Evolutionary conservation across 2,329 filamentous ascomycete genomes (phyloP), one percentile per base, ranked within the genome.

Genomic region (Pseudocercospora vitis): DNA sequence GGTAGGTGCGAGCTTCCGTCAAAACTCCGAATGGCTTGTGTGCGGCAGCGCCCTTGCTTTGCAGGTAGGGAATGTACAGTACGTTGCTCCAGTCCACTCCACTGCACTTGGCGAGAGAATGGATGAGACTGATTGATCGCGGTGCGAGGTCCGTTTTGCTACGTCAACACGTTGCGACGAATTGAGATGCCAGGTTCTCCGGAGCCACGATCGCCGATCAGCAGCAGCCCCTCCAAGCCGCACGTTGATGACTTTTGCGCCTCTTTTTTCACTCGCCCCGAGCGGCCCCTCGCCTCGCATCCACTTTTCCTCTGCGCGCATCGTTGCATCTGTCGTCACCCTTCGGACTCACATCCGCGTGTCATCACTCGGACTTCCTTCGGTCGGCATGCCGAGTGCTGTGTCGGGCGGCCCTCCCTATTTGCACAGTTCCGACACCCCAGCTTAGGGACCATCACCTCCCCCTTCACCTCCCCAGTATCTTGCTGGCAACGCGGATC

Each of bases 121-220:
- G n/a, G n/a, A n/a, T n/a, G 37, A 42, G 21, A 42, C 19, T 42
- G 37, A 42, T 12, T 42, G 26, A 28, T 24, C 12, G 24, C 42
- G 42, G 42, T 24, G 42, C 23, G 23, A 45, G 42, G n/a, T 45
- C 42, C 42, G 42, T 28, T 11, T 29, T 24, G 24, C 18, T 31
- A 45, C 24, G 40, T 18, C 23, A 45, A 45, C 40, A 29, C 26
- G 26, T 26, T 12, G 40, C 24, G 24, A 45, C 40, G 40, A 45
- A 45, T 45, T 7, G 24, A 45, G 40, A 45, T 45, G 42, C 42
- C 42, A 45, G 42, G 32, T 12, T 16, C 42, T 26, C 42, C 42
- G 42, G 16, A 45, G 42, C 42, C 42, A 45, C 42, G 24, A 31
- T 45, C 40, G 40, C 40, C 40, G 23, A 26, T 45, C 24, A n/a